Evolutionary conservation across 2,329 filamentous ascomycete genomes (phyloP).

Genomic region (Tolypocladium ovalisporum): DNA sequence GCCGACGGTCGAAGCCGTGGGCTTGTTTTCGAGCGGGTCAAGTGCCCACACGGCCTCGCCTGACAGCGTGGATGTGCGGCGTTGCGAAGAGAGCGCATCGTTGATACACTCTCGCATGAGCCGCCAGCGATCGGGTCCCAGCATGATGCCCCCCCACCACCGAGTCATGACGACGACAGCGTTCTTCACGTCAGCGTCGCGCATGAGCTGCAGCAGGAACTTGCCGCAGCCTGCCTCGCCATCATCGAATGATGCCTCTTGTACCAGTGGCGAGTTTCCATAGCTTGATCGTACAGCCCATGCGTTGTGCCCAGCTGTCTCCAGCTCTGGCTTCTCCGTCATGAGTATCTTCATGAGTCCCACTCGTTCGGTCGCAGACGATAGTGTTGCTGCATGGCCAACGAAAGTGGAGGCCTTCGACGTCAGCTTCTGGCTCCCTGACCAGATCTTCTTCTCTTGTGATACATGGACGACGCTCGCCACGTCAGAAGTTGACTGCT

Average conservation of each 20-base stretch:
- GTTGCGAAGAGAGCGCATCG: constrained; percentile 40
- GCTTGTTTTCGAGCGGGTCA: constrained; percentile 40
- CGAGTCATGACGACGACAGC: constrained; percentile 47
- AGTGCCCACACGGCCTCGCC: constrained; percentile 51
- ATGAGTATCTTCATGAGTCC: constrained; percentile 36
- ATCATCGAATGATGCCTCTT: constrained; percentile 46
- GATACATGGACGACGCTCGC: constrained; percentile 7
- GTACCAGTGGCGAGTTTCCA: constrained; percentile 26
- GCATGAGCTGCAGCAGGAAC: constrained; percentile 43
- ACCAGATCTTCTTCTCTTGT: constrained; percentile 31
- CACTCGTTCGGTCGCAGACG: constrained; percentile 29
- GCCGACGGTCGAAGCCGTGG: constrained; percentile 28
- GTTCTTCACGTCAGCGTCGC: constrained; percentile 37
- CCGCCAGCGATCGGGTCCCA: constrained; percentile 51
- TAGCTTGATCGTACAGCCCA: constrained; percentile 33
- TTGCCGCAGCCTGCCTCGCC: constrained; percentile 50
- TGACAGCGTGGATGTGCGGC: constrained; percentile 22
- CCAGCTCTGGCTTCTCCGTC: constrained; percentile 34
- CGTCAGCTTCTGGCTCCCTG: constrained; percentile 37
- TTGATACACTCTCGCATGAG: constrained; percentile 48
- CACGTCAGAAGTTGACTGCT: constrained; percentile 1
- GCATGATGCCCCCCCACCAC: constrained; percentile 52
- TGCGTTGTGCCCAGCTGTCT: constrained; percentile 46
- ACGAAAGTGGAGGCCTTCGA: constrained; percentile 47
- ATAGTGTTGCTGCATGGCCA: constrained; percentile 33